A percentile compares a stretch with the other conserved stretches of the same genome.
Evolutionary conservation across 2,329 filamentous ascomycete genomes (phyloP).

Genomic region (Sordariomycetes sp.): DNA sequence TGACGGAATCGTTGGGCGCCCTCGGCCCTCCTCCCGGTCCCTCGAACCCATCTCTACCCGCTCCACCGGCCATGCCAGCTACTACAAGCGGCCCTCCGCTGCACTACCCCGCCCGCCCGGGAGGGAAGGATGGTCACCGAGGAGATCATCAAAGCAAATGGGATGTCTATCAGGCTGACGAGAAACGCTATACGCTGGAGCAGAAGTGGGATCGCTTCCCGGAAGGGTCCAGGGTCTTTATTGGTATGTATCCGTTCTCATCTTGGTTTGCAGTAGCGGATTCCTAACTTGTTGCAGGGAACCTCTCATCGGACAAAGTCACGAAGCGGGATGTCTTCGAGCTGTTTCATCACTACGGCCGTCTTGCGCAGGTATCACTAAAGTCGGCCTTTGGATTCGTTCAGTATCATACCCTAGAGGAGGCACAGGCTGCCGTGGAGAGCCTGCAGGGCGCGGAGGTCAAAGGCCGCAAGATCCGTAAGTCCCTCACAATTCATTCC

Average conservation of each 20-base stretch:
- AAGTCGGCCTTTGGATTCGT: conserved; percentile 97
- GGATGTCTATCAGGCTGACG: conserved; percentile 61
- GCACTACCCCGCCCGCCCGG: neutral
- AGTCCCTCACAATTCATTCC: conserved; percentile 25
- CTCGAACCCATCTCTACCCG: neutral
- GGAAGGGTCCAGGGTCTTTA: conserved; percentile 66
- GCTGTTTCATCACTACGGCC: conserved; percentile 75
- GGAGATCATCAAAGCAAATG: neutral
- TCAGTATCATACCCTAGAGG: conserved; percentile 70
- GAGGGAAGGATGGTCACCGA: neutral
- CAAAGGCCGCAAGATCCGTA: conserved; percentile 87
- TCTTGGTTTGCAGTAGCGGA: conserved; percentile 7
- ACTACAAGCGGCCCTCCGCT: neutral
- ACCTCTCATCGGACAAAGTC: conserved; percentile 42
- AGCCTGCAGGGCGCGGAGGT: conserved; percentile 72
- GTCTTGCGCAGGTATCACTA: conserved; percentile 86
- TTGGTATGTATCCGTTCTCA: conserved; percentile 43
- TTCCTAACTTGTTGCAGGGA: conserved; percentile 46
- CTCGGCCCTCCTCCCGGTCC: conserved; percentile 3
- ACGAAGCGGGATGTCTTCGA: conserved; percentile 83
- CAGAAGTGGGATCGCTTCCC: conserved; percentile 77
- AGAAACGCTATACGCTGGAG: conserved; percentile 65
- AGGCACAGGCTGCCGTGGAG: conserved; percentile 67
- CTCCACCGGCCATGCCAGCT: neutral
- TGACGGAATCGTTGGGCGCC: conserved; percentile 1